A percentile compares a stretch with the other conserved stretches of the same genome.
Conservation (phyloP, 768 basidiomycete species). For the Naganishia onofrii region DNA sequence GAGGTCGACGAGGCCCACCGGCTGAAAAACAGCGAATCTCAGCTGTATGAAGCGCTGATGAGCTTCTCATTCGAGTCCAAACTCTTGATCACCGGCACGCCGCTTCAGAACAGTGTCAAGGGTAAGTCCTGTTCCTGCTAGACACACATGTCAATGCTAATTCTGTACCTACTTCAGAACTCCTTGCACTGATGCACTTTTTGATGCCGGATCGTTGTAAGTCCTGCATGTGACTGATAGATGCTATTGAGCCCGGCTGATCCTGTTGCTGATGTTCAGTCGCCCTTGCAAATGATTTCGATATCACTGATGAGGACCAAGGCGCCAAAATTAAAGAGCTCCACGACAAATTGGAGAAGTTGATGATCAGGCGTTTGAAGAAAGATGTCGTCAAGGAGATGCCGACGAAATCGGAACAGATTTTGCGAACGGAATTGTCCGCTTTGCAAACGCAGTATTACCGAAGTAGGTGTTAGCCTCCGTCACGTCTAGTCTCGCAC, state of each 20-base stretch:
- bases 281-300: slow-evolving; percentile 83
- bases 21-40: slow-evolving; percentile 94
- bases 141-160: not conserved
- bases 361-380: slow-evolving; percentile 94
- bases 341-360: slow-evolving; percentile 82
- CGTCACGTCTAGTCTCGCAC: slow-evolving; percentile 67
- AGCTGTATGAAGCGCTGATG: slow-evolving; percentile 88
- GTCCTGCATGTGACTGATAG: slow-evolving; percentile 53
- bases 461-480: slow-evolving; percentile 63
- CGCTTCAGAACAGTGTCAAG: slow-evolving; percentile 97
- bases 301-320: slow-evolving; percentile 87
- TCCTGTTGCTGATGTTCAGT: slow-evolving; percentile 47
- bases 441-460: slow-evolving; percentile 95
- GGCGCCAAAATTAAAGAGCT: slow-evolving; percentile 85
- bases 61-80: slow-evolving; percentile 87
- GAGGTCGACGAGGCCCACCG: slow-evolving; percentile 99
- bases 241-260: not conserved
- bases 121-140: slow-evolving; percentile 47
- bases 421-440: slow-evolving; percentile 95
- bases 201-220: slow-evolving; percentile 91
- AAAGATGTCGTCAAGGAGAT: slow-evolving; percentile 92
- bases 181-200: slow-evolving; percentile 97
- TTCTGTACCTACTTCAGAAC: slow-evolving; percentile 56
- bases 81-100: slow-evolving; percentile 95
- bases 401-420: slow-evolving; percentile 97